These are phyloP conservation scores for Nothophytophthora sp. DNA, from an alignment of 352 stramenopile genomes.

Conservation along the genomic window DNA sequence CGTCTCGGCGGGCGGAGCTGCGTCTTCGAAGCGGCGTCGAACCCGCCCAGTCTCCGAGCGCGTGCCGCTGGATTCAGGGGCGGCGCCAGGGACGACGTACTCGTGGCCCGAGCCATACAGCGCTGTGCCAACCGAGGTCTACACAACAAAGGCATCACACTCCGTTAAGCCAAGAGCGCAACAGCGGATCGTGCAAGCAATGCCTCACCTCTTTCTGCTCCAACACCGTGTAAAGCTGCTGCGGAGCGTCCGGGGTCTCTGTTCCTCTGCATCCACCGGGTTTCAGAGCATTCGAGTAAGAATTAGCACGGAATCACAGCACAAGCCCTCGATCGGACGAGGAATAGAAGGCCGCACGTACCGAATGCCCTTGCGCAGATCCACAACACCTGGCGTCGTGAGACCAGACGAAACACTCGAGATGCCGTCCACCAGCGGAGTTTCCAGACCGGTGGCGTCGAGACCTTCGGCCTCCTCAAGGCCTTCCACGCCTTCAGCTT, in stretches of 20 bases:
- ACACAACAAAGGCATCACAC: constrained; percentile 1
- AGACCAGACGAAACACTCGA: constrained; percentile 70
- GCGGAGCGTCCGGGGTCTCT: constrained; percentile 57
- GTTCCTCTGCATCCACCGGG: constrained; percentile 34
- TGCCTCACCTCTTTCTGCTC: constrained; percentile 67
- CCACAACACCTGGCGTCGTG: constrained; percentile 68
- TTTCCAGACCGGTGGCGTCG: constrained; percentile 62
- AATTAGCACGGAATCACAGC: too few species aligned
- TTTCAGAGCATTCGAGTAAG: neutral
- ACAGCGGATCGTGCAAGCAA: neutral
- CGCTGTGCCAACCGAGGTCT: constrained; percentile 71
- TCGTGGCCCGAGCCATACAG: constrained; percentile 76
- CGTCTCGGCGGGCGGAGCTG: constrained; percentile 20
- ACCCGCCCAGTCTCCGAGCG: constrained; percentile 54
- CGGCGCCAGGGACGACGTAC: constrained; percentile 61
- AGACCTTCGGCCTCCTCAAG: constrained; percentile 28
- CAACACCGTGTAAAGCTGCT: constrained; percentile 81
- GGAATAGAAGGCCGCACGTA: too few species aligned
- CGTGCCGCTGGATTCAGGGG: constrained; percentile 33
- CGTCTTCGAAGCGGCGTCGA: constrained; percentile 75
- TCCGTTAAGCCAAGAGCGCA: neutral
- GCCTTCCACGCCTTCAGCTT: constrained; percentile 29
- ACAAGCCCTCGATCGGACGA: too few species aligned
- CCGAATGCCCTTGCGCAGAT: constrained; percentile 80
- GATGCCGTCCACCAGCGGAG: constrained; percentile 59